Percentiles rank a stretch among this genome's conserved stretches.
Evolutionary conservation across 228 moss, liverwort and hornwort species (phyloP).

Genomic region (Sphagnum fallax): DNA sequence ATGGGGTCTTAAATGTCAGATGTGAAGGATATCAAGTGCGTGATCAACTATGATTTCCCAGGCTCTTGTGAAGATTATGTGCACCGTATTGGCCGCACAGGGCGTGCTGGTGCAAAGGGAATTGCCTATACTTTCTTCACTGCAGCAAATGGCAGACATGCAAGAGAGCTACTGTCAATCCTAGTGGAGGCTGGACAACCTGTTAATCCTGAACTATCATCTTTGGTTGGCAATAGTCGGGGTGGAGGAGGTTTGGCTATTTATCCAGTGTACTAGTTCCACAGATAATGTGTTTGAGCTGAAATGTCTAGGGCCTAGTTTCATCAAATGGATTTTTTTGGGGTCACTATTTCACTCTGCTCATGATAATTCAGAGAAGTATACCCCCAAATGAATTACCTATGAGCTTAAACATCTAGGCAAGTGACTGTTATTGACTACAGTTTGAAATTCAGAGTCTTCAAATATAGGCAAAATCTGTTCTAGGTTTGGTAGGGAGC

Average conservation of each 20-base stretch:
- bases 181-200: slow-evolving; percentile 75
- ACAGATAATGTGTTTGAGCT: too few species aligned
- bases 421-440: too few species aligned
- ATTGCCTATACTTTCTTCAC: slow-evolving; percentile 89
- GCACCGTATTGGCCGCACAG: slow-evolving; percentile 88
- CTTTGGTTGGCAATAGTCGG: slow-evolving; percentile 72
- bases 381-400: too few species aligned
- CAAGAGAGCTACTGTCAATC: slow-evolving; percentile 79
- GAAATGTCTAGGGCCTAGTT: too few species aligned
- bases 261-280: too few species aligned
- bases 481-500: too few species aligned
- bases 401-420: too few species aligned
- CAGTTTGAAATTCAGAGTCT: too few species aligned
- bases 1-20: slow-evolving; percentile 42
- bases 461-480: too few species aligned
- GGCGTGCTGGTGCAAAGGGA: slow-evolving; percentile 88
- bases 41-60: slow-evolving; percentile 95
- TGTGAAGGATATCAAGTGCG: slow-evolving; percentile 98
- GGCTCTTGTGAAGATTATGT: slow-evolving; percentile 97
- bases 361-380: too few species aligned
- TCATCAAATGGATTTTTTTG: too few species aligned
- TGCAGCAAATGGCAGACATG: slow-evolving; percentile 80
- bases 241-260: slow-evolving; percentile 30
- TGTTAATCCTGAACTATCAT: slow-evolving; percentile 63
- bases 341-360: too few species aligned